A percentile compares a stretch with the other conserved stretches of the same genome.
These are phyloP conservation scores for Komagataella mondaviorum DNA, from an alignment of 805 yeast genomes.

Conservation along the genomic window DNA sequence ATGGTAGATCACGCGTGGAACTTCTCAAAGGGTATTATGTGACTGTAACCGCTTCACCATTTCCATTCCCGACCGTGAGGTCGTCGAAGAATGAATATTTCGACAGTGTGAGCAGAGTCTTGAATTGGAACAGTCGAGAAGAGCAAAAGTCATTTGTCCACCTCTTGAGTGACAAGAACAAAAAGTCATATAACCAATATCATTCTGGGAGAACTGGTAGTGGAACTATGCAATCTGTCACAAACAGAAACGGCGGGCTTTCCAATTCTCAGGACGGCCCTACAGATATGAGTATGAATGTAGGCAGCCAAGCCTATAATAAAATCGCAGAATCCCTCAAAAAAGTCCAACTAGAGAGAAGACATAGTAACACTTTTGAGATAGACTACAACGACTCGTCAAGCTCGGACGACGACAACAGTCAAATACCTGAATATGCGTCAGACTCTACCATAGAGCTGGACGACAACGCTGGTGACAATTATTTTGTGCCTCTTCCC, in stretches of 20 bases:
- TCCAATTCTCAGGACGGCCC: not conserved
- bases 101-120: conserved; percentile 71
- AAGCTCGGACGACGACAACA: not conserved
- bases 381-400: conserved; percentile 15
- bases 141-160: conserved; percentile 72
- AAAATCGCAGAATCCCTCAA: not conserved
- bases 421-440: conserved; percentile 12
- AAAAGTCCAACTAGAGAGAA: conserved; percentile 2
- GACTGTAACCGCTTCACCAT: conserved; percentile 73
- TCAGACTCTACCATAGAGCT: conserved; percentile 31
- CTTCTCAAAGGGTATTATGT: conserved; percentile 75
- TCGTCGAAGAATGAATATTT: conserved; percentile 64
- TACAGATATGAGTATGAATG: not conserved
- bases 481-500: conserved; percentile 33
- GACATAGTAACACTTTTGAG: conserved; percentile 12
- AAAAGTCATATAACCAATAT: conserved; percentile 23
- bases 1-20: conserved; percentile 82
- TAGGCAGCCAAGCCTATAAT: not conserved
- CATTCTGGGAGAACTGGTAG: conserved; percentile 1
- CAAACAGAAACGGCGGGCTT: not conserved
- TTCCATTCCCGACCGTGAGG: conserved; percentile 87
- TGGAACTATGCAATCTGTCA: not conserved
- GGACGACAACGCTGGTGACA: conserved; percentile 36
- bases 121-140: conserved; percentile 91
- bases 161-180: conserved; percentile 42